phyloP scores from a whole-genome alignment of 768 basidiomycete genomes.

The Pulveroboletus sp. region DNA sequence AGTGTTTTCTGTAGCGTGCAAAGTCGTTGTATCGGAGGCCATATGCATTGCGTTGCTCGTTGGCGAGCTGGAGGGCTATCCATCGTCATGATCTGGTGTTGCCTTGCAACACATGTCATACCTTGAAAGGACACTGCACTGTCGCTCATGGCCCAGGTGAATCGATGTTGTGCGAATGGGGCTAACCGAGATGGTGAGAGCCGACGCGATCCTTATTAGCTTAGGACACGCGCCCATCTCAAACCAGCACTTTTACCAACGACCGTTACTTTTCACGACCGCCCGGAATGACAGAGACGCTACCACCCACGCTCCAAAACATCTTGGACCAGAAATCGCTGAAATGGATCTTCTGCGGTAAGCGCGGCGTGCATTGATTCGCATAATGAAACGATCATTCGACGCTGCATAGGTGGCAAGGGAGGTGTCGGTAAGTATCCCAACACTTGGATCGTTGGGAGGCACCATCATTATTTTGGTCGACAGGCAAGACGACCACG shows the following conservation, averaged over 20 bases:
- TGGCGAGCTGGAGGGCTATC: conserved; percentile 79
- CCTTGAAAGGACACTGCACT: conserved; percentile 39
- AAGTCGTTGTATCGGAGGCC: conserved; percentile 91
- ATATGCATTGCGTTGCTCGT: conserved; percentile 88
- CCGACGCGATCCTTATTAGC: conserved; percentile 11
- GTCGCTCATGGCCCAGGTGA: conserved; percentile 28
- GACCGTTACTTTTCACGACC: conserved; percentile 8
- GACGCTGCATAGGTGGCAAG: conserved; percentile 74
- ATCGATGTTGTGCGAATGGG: background rate
- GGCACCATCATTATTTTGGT: background rate
- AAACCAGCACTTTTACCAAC: background rate
- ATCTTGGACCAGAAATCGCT: conserved; percentile 88
- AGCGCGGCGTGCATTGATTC: conserved; percentile 29
- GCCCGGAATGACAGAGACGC: conserved; percentile 50
- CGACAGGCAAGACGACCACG: conserved; percentile 92
- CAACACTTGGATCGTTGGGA: background rate
- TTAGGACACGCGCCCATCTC: conserved; percentile 21
- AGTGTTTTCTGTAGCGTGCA: conserved; percentile 89
- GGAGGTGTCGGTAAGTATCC: conserved; percentile 86
- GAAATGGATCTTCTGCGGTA: conserved; percentile 99
- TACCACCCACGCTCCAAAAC: conserved; percentile 89
- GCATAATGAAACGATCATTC: conserved; percentile 9
- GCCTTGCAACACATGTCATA: conserved; percentile 20
- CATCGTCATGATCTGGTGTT: conserved; percentile 2
- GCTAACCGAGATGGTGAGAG: conserved; percentile 7